A percentile compares a stretch with the other conserved stretches of the same genome.
Conservation (phyloP, 306 rosid genomes). For the Lathyrus tuberosus region DNA sequence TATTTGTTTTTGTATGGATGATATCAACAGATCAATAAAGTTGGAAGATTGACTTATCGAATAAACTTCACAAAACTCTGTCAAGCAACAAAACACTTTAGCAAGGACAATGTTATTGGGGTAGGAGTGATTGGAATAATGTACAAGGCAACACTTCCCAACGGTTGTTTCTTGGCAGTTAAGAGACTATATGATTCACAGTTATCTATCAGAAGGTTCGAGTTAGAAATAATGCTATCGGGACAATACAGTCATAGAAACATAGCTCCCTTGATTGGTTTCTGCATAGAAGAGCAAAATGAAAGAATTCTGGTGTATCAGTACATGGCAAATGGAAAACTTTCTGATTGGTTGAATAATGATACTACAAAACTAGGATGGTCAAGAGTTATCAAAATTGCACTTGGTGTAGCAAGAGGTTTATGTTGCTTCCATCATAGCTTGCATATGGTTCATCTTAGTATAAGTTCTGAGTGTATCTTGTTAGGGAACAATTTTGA, state of each 20-base stretch:
- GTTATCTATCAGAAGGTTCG: neutral
- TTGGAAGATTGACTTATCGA: conserved; percentile 3
- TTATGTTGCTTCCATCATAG: conserved; percentile 45
- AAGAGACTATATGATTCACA: conserved; percentile 36
- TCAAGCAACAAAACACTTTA: conserved; percentile 37
- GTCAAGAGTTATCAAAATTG: conserved; percentile 27
- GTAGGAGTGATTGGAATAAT: conserved; percentile 36
- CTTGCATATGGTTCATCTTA: conserved; percentile 17
- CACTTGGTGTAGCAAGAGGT: conserved; percentile 48
- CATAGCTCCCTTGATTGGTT: conserved; percentile 12
- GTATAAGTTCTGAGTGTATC: conserved; percentile 30
- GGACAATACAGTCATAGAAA: conserved; percentile 39
- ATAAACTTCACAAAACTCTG: conserved; percentile 25
- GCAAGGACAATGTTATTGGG: conserved; percentile 25
- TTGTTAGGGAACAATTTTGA: conserved; percentile 39
- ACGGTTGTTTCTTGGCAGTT: conserved; percentile 36
- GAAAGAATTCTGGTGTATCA: conserved; percentile 40
- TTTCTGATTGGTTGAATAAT: conserved; percentile 37
- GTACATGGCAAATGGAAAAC: conserved; percentile 45
- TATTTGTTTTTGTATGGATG: neutral
- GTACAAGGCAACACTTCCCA: conserved; percentile 37
- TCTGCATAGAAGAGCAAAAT: conserved; percentile 18
- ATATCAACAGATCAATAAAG: neutral
- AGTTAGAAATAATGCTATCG: conserved; percentile 21
- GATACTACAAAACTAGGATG: neutral